These are phyloP conservation scores for Symmetrospora coprosmae DNA, from an alignment of 768 basidiomycete species.

Conservation along the genomic window DNA sequence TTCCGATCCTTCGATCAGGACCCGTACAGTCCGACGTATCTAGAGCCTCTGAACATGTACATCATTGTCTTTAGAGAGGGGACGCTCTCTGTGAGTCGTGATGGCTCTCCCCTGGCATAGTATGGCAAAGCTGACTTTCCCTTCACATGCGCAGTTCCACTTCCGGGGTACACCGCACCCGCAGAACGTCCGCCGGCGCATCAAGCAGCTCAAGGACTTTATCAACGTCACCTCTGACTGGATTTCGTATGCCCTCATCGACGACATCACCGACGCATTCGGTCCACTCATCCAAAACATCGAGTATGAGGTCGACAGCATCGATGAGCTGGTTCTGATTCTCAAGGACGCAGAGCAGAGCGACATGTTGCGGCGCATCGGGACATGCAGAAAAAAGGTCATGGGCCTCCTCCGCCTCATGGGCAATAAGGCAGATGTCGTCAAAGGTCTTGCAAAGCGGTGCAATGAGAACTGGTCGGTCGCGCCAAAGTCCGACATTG, in stretches of 20 bases:
- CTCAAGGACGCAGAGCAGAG: slow-evolving; percentile 90
- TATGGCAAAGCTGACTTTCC: background rate
- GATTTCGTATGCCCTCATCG: slow-evolving; percentile 98
- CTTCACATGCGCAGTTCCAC: slow-evolving; percentile 56
- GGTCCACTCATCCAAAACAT: slow-evolving; percentile 96
- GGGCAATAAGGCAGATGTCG: slow-evolving; percentile 99
- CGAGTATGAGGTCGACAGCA: slow-evolving; percentile 98
- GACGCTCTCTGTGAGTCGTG: slow-evolving; percentile 61
- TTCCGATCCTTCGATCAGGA: slow-evolving; percentile 99
- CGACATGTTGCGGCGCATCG: slow-evolving; percentile 94
- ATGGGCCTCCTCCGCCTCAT: slow-evolving; percentile 92
- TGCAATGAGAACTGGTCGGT: slow-evolving; percentile 99
- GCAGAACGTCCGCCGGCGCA: slow-evolving; percentile 90
- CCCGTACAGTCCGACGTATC: slow-evolving; percentile 85
- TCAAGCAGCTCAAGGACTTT: slow-evolving; percentile 98
- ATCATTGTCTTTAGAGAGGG: slow-evolving; percentile 98
- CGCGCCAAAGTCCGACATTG: slow-evolving; percentile 93
- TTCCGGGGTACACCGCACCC: slow-evolving; percentile 95
- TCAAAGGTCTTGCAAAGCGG: slow-evolving; percentile 92
- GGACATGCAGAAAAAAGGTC: slow-evolving; percentile 96
- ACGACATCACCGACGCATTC: slow-evolving; percentile 98
- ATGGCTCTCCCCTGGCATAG: background rate
- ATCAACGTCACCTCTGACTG: slow-evolving; percentile 97
- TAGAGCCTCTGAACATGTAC: slow-evolving; percentile 99
- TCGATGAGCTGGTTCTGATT: slow-evolving; percentile 93